A percentile compares a stretch with the other conserved stretches of the same genome.
These are phyloP conservation scores for Aspergillus nidulans DNA, from an alignment of 495 filamentous ascomycete species.

Conservation along the genomic window DNA sequence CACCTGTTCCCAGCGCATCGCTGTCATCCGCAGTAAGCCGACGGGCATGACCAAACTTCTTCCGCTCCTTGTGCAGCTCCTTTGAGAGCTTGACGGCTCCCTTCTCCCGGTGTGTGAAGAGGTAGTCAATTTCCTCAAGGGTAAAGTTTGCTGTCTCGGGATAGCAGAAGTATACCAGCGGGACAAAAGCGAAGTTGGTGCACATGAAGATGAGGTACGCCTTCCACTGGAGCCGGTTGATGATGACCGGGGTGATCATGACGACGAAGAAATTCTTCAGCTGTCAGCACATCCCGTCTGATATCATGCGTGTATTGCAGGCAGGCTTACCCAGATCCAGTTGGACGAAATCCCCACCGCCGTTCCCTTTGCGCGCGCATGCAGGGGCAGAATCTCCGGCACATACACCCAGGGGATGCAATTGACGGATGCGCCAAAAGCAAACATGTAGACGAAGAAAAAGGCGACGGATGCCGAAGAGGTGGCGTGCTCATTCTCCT, in stretches of 20 bases:
- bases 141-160: slow-evolving; percentile 44
- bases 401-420: slow-evolving; percentile 47
- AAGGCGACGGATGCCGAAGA: slow-evolving; percentile 37
- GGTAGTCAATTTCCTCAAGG: slow-evolving; percentile 34
- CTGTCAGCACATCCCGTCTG: neutral
- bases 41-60: slow-evolving; percentile 4
- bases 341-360: slow-evolving; percentile 39
- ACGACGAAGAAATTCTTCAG: slow-evolving; percentile 52
- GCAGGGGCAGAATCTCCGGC: slow-evolving; percentile 42
- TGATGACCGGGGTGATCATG: slow-evolving; percentile 54
- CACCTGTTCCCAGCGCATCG: neutral
- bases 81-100: slow-evolving; percentile 16
- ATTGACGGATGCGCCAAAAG: slow-evolving; percentile 45
- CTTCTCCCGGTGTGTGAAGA: slow-evolving; percentile 22
- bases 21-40: neutral
- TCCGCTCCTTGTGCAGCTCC: slow-evolving; percentile 15
- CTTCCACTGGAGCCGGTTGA: slow-evolving; percentile 51
- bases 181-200: slow-evolving; percentile 48
- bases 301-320: neutral
- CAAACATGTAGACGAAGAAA: slow-evolving; percentile 49
- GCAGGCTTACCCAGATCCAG: slow-evolving; percentile 34
- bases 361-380: slow-evolving; percentile 39
- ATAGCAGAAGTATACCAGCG: slow-evolving; percentile 42
- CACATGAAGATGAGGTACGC: slow-evolving; percentile 59
- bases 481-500: slow-evolving; percentile 28